phyloP scores from a whole-genome alignment of 2,329 filamentous ascomycete species.

The Penicillium frequentans region DNA sequence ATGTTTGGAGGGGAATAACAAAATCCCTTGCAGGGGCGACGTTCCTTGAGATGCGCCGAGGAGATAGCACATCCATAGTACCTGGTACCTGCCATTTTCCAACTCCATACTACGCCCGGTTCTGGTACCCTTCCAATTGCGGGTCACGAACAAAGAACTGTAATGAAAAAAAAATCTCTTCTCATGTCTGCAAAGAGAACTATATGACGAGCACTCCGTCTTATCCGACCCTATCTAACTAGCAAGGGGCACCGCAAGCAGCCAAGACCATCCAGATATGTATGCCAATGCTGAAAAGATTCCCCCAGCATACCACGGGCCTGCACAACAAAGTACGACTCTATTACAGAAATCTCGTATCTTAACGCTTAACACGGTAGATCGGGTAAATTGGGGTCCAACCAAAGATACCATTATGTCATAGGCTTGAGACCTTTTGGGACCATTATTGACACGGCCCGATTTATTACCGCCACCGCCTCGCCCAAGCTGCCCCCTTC shows the following conservation, averaged over 20 bases:
- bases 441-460: conserved; percentile 13
- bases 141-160: neutral
- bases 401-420: conserved; percentile 14
- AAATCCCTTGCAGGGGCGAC: conserved; percentile 20
- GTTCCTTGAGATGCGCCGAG: conserved; percentile 15
- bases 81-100: conserved; percentile 3
- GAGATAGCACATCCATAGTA: neutral
- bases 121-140: neutral
- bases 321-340: neutral
- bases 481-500: conserved; percentile 24
- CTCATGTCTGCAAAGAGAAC: neutral
- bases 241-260: conserved; percentile 22
- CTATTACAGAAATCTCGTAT: neutral
- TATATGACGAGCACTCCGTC: conserved; percentile 6
- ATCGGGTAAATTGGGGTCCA: neutral
- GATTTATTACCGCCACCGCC: conserved; percentile 7
- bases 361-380: neutral
- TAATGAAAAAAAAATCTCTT: neutral
- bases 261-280: conserved; percentile 16
- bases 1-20: neutral
- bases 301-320: conserved; percentile 1
- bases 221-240: conserved; percentile 4
- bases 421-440: neutral
- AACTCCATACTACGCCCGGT: neutral
- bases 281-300: conserved; percentile 7